These are phyloP conservation scores for Apiospora koreana DNA, from an alignment of 2,329 filamentous ascomycete species.

Conservation along the genomic window DNA sequence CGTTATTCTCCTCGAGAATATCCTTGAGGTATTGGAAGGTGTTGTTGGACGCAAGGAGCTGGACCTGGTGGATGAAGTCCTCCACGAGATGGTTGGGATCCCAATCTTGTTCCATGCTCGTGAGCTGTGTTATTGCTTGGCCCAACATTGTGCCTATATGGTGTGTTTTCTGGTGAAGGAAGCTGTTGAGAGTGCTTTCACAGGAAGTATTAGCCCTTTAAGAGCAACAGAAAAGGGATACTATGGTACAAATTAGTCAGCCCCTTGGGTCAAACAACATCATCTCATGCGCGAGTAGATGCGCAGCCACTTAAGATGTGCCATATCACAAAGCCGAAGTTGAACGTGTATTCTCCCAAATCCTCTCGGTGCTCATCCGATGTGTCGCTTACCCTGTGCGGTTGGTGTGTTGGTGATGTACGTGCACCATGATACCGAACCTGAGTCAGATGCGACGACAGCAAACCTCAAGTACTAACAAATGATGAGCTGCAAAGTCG, in stretches of 20 bases:
- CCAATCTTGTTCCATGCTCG: slow-evolving; percentile 3
- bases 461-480: background rate
- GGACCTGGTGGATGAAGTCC: slow-evolving; percentile 13
- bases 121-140: background rate
- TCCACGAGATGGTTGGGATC: slow-evolving; percentile 13
- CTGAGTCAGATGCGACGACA: background rate
- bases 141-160: background rate
- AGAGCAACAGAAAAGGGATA: background rate
- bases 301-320: background rate
- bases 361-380: background rate
- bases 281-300: background rate
- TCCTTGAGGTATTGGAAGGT: slow-evolving; percentile 14
- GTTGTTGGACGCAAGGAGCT: slow-evolving; percentile 8
- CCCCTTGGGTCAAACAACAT: background rate
- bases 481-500: background rate
- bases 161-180: background rate
- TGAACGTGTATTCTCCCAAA: background rate
- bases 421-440: background rate
- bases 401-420: background rate
- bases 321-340: background rate
- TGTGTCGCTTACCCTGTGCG: background rate
- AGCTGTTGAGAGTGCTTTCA: background rate
- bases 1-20: slow-evolving; percentile 14
- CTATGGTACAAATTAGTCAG: background rate
- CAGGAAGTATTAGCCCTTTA: background rate